Evolutionary conservation across 345 rosid species (phyloP).

Genomic region (Pistacia vera): DNA sequence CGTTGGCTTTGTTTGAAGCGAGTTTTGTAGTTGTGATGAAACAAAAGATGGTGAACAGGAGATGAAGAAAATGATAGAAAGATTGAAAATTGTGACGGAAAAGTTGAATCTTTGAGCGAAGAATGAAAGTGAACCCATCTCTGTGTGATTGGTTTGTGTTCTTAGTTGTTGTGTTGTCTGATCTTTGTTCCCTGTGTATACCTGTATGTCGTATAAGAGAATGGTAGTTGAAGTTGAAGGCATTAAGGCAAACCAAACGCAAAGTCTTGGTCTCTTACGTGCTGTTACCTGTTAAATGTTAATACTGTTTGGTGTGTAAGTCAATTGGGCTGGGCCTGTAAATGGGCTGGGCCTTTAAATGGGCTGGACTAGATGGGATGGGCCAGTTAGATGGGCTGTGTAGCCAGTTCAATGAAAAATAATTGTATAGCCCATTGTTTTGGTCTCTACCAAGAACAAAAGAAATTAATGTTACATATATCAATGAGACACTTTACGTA

Average conservation of each 20-base stretch:
- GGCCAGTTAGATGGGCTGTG: no score
- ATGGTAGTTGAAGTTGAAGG: not conserved
- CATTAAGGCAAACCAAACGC: not conserved
- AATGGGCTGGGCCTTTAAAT: no score
- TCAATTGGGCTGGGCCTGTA: not conserved
- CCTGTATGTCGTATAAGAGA: not conserved
- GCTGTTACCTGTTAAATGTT: no score
- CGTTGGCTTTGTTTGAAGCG: slow-evolving; percentile 19
- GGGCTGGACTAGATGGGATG: not conserved
- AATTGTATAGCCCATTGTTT: no score
- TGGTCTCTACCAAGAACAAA: no score
- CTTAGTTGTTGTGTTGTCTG: no score
- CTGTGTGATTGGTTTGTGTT: not conserved
- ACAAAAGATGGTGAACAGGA: slow-evolving; percentile 12
- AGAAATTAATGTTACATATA: no score
- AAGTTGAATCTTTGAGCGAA: not conserved
- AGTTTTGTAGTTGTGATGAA: not conserved
- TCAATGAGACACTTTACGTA: no score
- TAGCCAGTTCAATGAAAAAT: no score
- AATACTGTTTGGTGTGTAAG: not conserved
- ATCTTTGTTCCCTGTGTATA: not conserved
- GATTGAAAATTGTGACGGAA: not conserved
- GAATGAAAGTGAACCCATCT: slow-evolving; percentile 19
- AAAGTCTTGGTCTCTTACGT: no score
- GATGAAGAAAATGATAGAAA: slow-evolving; percentile 13